phyloP scores from a whole-genome alignment of 2,329 filamentous ascomycete species.

The Ceratocystis variospora region DNA sequence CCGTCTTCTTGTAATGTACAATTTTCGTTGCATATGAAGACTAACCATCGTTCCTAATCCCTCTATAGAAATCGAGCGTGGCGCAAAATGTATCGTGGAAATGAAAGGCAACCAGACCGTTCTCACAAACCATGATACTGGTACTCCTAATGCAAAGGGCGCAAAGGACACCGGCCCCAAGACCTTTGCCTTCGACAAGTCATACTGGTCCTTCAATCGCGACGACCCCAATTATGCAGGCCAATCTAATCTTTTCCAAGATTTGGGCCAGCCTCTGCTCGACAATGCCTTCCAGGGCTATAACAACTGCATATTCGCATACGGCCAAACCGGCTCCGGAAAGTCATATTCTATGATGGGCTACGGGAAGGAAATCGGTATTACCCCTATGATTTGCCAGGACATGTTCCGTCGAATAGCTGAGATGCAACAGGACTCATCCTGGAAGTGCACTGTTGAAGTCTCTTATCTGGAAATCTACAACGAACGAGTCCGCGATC shows the following conservation, averaged over 20 bases:
- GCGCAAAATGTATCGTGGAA: slow-evolving; percentile 90
- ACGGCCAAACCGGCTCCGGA: slow-evolving; percentile 94
- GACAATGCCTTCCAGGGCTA: slow-evolving; percentile 98
- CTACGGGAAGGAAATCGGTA: slow-evolving; percentile 87
- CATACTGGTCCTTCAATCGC: slow-evolving; percentile 95
- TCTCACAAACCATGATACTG: slow-evolving; percentile 61
- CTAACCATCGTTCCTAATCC: too few species aligned
- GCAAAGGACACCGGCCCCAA: slow-evolving; percentile 61
- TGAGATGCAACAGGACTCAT: slow-evolving; percentile 55
- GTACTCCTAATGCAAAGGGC: slow-evolving; percentile 61
- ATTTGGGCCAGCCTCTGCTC: slow-evolving; percentile 76
- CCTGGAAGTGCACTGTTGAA: slow-evolving; percentile 80
- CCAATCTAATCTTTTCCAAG: slow-evolving; percentile 76
- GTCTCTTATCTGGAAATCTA: slow-evolving; percentile 99
- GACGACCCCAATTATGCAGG: slow-evolving; percentile 70
- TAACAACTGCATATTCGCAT: slow-evolving; percentile 99
- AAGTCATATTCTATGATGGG: slow-evolving; percentile 99
- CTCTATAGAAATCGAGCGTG: slow-evolving; percentile 64
- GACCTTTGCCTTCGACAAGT: slow-evolving; percentile 88
- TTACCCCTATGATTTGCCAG: slow-evolving; percentile 93
- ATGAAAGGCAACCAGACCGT: slow-evolving; percentile 92
- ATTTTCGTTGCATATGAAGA: not conserved
- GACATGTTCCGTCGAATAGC: slow-evolving; percentile 90
- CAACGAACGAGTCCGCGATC: slow-evolving; percentile 90
- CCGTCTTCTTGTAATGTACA: not conserved